Evolutionary conservation across 2,329 filamentous ascomycete species (phyloP), one percentile per base, ranked within the genome.

Genomic region (Nigrospora oryzae): DNA sequence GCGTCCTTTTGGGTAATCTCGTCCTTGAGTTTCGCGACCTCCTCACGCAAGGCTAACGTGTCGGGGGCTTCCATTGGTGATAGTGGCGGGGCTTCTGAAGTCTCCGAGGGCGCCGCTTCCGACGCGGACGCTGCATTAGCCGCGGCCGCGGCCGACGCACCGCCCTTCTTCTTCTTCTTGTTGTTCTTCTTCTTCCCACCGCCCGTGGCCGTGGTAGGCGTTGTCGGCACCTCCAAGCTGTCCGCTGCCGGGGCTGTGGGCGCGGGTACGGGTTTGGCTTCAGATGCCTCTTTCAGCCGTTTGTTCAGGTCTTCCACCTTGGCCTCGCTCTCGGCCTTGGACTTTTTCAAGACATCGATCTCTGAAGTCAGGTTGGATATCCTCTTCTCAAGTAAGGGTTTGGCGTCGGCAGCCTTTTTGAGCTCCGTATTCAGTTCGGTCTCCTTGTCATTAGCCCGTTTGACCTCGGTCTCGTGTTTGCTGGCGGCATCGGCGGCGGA

Each of bases 141-240:
- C 8, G 57, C 49, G 6, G 56, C 40, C n/a, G 66, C 63, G 10
- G 70, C 64, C 7, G 64, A 61, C 51, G 77, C 79, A 31, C 74
- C 77, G 15, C 78, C 80, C 70, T 90, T 91, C 75, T 94, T 95
- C 71, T 91, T 95, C 61, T 87, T 87, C 52, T 89, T 94, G 63
- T 87, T 90, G 65, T 88, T 94, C 67, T 89, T 91, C 47, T 74
- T 77, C 48, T 71, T 70, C 0, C 56, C 46, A 1, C 58, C 41
- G 4, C 56, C 41, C 2, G 61, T 39, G 1, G 61, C 36, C 1
- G 56, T 32, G 1, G 62, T 34, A 1, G 57, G 42, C 1, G 63
- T 37, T 4, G 62, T 45, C 4, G 63, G 51, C 13, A 56, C 49
- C 10, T 58, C 48, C 14, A 58, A 49, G 2, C 59, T 49, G 5